Base-by-base conservation (phyloP, 2,329 filamentous ascomycete species). In the Aschersonia sp. region DNA sequence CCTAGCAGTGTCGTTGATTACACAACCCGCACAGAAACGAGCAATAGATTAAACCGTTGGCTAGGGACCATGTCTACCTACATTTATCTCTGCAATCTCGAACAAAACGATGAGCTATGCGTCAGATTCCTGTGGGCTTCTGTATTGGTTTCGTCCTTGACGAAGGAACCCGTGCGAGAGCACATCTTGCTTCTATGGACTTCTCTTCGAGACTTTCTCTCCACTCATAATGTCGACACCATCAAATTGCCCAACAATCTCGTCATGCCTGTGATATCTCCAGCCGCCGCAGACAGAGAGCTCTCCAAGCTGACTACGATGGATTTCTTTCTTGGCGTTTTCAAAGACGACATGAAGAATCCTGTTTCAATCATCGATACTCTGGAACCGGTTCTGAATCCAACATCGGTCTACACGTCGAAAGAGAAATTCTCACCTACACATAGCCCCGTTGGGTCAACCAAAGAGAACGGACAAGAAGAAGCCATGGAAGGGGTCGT, bases 261-360 rank as follows among this genome's bases (percentile, higher is more conserved):
- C 1, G 76, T 89, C 22, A 94, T 98, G 81, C 79, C 87, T 0
- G 85, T 92, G 52, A 76, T 98, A 45, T 96, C 90, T 0, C 67
- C 79, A 2, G 74, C 76, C n/a, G 86, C 87, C 0, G 82, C 92
- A 6, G 89, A 97, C 52, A 81, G 87, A 47, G 90, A 98, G 60
- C 83, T 96, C 30, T 90, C 87, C 10, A 88, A 89, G 57, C 73
- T 97, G 35, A 95, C 87, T 11, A 97, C 90, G 0, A 92, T 94
- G 78, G 90, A 96, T 59, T 97, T 97, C 62, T 97, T 98, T 63
- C 73, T 88, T 46, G 86, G 82, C 39, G 77, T 98, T 1, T 97
- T 97, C 60, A 84, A 86, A 50, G 81, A 88, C 39, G 84, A 92
- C 49, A 77, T 82, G 50, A 80, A 83, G 44, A 83, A 96, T 55